Evolutionary conservation across 2,329 filamentous ascomycete genomes (phyloP).

Genomic region (Aspergillus novofumigatus): DNA sequence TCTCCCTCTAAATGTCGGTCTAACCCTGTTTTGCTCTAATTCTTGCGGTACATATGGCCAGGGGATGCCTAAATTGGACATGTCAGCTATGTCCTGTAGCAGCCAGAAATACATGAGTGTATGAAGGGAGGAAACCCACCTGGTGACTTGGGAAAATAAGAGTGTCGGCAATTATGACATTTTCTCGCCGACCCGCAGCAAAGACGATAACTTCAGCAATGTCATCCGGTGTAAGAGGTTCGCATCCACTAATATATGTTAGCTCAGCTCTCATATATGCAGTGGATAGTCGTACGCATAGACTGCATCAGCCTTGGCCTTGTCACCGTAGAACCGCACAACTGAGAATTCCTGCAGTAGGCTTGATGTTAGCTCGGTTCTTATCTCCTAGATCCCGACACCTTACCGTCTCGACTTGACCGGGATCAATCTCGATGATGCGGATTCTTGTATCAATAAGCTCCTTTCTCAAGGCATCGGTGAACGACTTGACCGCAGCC

Average conservation of each 20-base stretch:
- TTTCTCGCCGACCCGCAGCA: conserved; percentile 75
- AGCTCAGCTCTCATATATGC: neutral
- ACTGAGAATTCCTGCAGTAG: conserved; percentile 72
- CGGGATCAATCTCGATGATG: conserved; percentile 84
- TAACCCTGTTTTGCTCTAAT: conserved; percentile 9
- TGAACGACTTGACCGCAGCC: conserved; percentile 80
- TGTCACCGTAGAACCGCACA: conserved; percentile 83
- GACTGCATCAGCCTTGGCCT: conserved; percentile 81
- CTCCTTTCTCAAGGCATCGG: conserved; percentile 76
- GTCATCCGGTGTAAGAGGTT: conserved; percentile 83
- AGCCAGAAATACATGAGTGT: neutral
- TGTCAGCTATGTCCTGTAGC: neutral
- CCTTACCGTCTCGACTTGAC: conserved; percentile 80
- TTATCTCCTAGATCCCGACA: conserved; percentile 3
- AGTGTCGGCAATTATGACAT: conserved; percentile 85
- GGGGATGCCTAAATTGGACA: conserved; percentile 14
- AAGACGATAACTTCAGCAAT: conserved; percentile 91
- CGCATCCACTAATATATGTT: conserved; percentile 56
- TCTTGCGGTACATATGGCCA: conserved; percentile 22
- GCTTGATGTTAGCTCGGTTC: neutral
- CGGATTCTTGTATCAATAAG: conserved; percentile 75
- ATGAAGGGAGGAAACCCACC: conserved; percentile 45
- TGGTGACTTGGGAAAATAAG: conserved; percentile 87
- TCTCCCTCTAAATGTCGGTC: neutral
- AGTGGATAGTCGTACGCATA: conserved; percentile 61